Percentiles rank a stretch among this genome's conserved stretches.
Evolutionary conservation across 1,284 basidiomycete genomes (phyloP).

Genomic region (Rhodotorula mucilaginosa): DNA sequence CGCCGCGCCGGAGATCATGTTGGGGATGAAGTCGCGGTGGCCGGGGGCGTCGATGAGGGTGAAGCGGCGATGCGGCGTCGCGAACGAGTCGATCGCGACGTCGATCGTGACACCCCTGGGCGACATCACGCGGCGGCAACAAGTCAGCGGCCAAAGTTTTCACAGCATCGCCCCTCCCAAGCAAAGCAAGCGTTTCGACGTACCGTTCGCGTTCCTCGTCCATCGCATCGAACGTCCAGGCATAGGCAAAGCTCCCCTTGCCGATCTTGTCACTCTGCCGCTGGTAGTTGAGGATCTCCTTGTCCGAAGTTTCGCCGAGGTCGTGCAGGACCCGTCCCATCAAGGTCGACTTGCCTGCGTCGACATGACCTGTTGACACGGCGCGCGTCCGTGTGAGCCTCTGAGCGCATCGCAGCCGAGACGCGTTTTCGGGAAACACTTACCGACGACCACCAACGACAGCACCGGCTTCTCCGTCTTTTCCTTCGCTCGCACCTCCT

Average conservation of each 20-base stretch:
- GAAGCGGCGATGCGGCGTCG: slow-evolving; percentile 73
- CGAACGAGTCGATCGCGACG: slow-evolving; percentile 79
- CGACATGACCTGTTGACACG: slow-evolving; percentile 76
- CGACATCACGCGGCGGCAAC: slow-evolving; percentile 1
- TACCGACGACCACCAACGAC: slow-evolving; percentile 90
- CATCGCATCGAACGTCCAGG: slow-evolving; percentile 93
- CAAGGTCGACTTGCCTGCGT: slow-evolving; percentile 96
- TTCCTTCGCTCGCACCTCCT: slow-evolving; percentile 67
- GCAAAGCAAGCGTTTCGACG: slow-evolving; percentile 35
- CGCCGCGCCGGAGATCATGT: slow-evolving; percentile 97
- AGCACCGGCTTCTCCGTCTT: slow-evolving; percentile 66
- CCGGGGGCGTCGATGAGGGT: slow-evolving; percentile 95
- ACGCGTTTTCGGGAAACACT: slow-evolving; percentile 43
- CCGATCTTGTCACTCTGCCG: slow-evolving; percentile 85
- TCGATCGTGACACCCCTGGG: slow-evolving; percentile 95
- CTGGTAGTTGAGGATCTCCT: slow-evolving; percentile 78
- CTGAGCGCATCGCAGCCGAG: background rate
- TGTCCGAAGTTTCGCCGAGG: slow-evolving; percentile 81
- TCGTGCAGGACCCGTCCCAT: slow-evolving; percentile 95
- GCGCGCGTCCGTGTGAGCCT: background rate
- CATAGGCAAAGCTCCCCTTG: slow-evolving; percentile 94
- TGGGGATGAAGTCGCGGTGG: slow-evolving; percentile 95
- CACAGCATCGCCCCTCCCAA: background rate
- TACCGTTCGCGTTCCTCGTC: slow-evolving; percentile 88
- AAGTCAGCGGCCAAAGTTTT: background rate